Percentiles rank a stretch among this genome's conserved stretches.
Evolutionary conservation across 2,329 filamentous ascomycete species (phyloP).

Genomic region (Cladobotryum mycophilum): DNA sequence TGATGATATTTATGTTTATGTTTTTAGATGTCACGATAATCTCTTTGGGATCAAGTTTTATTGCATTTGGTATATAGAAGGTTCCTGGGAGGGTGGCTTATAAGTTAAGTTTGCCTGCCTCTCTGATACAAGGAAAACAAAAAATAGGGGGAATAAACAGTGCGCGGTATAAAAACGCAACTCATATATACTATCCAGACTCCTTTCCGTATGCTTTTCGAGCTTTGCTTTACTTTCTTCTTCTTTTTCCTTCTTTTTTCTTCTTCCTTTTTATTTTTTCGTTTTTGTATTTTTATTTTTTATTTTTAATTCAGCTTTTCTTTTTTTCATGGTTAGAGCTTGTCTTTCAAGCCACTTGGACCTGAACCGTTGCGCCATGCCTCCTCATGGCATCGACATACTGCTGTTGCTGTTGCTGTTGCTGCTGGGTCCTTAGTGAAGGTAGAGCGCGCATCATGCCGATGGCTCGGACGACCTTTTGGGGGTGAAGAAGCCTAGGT

Average conservation of each 20-base stretch:
- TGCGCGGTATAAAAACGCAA: no score
- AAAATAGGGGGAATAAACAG: no score
- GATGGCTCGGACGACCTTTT: slow-evolving; percentile 24
- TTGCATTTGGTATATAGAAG: neutral
- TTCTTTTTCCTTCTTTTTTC: neutral
- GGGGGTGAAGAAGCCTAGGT: slow-evolving; percentile 22
- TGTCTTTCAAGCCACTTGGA: no score
- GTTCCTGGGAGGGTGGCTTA: no score
- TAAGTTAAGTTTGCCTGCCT: no score
- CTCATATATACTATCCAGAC: no score
- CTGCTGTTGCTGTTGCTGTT: neutral
- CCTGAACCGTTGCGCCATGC: no score
- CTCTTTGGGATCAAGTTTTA: no score
- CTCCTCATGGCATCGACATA: neutral
- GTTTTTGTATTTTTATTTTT: neutral
- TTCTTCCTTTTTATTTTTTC: neutral
- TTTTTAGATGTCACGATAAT: no score
- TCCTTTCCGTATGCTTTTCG: no score
- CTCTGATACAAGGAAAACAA: no score
- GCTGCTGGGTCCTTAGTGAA: slow-evolving; percentile 8
- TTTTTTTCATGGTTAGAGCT: no score
- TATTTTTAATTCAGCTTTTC: neutral
- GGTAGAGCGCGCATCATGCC: slow-evolving; percentile 25
- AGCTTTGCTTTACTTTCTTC: neutral
- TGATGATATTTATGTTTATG: neutral